Evolutionary conservation across 495 filamentous ascomycete genomes (phyloP).

Genomic region (Xylona heveae): DNA sequence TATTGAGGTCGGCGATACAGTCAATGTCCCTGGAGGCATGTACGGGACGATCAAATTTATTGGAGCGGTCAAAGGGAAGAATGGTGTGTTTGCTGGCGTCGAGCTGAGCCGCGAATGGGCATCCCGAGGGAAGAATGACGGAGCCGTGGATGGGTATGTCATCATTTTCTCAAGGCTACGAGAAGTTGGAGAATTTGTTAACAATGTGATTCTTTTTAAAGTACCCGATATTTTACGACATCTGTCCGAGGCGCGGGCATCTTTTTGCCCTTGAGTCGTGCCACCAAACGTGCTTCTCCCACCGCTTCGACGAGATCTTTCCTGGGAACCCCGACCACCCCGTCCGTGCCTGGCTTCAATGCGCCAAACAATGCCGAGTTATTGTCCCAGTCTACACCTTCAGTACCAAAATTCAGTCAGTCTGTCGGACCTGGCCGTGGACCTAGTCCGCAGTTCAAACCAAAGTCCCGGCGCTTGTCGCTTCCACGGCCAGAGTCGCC

Average conservation of each 20-base stretch:
- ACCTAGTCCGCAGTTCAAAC: constrained; percentile 43
- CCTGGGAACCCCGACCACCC: constrained; percentile 45
- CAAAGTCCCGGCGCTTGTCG: constrained; percentile 46
- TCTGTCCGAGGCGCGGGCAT: constrained; percentile 64
- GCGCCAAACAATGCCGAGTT: constrained; percentile 21
- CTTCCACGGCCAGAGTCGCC: constrained; percentile 76
- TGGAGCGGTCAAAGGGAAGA: constrained; percentile 70
- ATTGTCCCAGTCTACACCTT: constrained; percentile 43
- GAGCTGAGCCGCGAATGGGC: constrained; percentile 71
- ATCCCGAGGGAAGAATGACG: constrained; percentile 76
- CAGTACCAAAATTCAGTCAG: constrained; percentile 50
- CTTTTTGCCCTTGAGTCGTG: constrained; percentile 80
- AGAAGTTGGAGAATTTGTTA: neutral
- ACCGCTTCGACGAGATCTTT: constrained; percentile 32
- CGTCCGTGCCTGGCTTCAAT: constrained; percentile 31
- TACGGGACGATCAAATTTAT: constrained; percentile 75
- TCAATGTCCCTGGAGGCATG: constrained; percentile 94
- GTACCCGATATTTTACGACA: constrained; percentile 67
- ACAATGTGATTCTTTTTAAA: constrained; percentile 13
- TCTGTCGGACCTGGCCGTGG: constrained; percentile 64
- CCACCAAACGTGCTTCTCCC: constrained; percentile 43
- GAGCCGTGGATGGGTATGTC: constrained; percentile 84
- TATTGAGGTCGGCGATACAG: constrained; percentile 64
- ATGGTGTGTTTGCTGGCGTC: constrained; percentile 83
- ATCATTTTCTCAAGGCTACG: neutral